Base-by-base conservation (phyloP, 139 green algal genomes). In the Chlamydomonas applanata region DNA sequence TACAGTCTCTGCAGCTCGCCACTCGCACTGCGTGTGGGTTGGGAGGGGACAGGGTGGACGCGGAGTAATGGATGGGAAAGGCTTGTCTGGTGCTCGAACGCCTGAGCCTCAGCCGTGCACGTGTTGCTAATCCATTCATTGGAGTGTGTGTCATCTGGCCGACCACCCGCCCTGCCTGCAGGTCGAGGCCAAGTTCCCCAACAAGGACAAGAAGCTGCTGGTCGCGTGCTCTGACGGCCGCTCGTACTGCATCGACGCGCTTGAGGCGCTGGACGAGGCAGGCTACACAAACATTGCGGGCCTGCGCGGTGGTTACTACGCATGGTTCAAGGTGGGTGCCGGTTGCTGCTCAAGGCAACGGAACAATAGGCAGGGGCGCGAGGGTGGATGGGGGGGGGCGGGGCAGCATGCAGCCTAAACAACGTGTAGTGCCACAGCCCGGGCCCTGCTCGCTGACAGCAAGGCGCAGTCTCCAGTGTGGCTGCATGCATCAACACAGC, bases 281-380 rank as follows among this genome's bases (percentile, higher is more conserved):
- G 91, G 91, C 20, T 96, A 96, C 78, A 68, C 54, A 20, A 90
- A 93, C 72, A 45, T 96, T 1, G 88, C 87, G 20, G 90, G 90
- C 22, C 70, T 96, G 27, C 83, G 83, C 69, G 92, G 92, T 30
- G 92, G 92, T 36, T 97, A 89, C 87, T 87, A 93, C 77, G 79
- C 78, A 22, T 97, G 92, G 90, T 93, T 89, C 77, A 82, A 74
- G 29, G 35, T 72, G 40, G 14, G 40, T 60, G 64, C 49, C 68
- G 72, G 2, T 59, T 34, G 71, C 11, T 29, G 40, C 40, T 7
- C 40, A 49, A 53, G 40, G 40, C 40, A 19, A n/a, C n/a, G n/a
- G n/a, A n/a, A n/a, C n/a, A n/a, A n/a, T n/a, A n/a, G n/a, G n/a
- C 40, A 49, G 40, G 40, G 40, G 7, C 40, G 40, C n/a, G n/a